Conservation (phyloP, 2,329 filamentous ascomycete genomes). For the Neonectria coccinea region DNA sequence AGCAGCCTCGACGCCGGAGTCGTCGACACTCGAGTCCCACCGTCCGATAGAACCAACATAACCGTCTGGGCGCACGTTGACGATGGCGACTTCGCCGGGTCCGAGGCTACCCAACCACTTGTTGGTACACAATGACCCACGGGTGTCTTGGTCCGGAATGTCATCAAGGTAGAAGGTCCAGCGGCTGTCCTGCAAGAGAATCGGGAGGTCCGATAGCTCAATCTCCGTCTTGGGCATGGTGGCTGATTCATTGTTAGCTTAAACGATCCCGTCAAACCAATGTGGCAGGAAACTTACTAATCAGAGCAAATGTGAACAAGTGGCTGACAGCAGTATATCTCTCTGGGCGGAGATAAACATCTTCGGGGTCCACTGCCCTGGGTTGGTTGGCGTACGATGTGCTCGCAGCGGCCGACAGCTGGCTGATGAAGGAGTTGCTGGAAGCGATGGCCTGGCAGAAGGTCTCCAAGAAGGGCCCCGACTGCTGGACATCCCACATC, state of each 20-base stretch:
- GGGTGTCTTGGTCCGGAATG: conserved; percentile 66
- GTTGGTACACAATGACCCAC: conserved; percentile 67
- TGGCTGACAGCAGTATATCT: conserved; percentile 76
- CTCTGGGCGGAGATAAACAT: conserved; percentile 74
- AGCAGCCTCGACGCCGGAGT: conserved; percentile 64
- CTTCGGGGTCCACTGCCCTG: conserved; percentile 67
- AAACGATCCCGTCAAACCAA: background rate
- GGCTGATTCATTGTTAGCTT: conserved; percentile 52
- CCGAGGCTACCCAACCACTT: conserved; percentile 75
- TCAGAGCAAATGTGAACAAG: conserved; percentile 75
- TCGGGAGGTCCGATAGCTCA: conserved; percentile 74
- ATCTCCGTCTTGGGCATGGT: conserved; percentile 71
- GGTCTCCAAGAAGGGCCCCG: conserved; percentile 67
- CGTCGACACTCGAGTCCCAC: conserved; percentile 64
- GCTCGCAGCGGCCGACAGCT: conserved; percentile 68
- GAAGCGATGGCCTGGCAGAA: conserved; percentile 68
- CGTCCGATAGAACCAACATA: conserved; percentile 75
- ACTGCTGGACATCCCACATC: conserved; percentile 69
- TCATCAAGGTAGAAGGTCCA: conserved; percentile 82
- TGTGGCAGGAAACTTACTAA: conserved; percentile 63
- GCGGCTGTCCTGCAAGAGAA: conserved; percentile 70
- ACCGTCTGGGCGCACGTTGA: conserved; percentile 78
- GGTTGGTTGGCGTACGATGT: conserved; percentile 72
- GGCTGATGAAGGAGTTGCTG: conserved; percentile 66
- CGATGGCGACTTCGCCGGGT: conserved; percentile 69